Evolutionary conservation across 2,329 filamentous ascomycete species (phyloP).

Genomic region (Trichoderma simmonsii): DNA sequence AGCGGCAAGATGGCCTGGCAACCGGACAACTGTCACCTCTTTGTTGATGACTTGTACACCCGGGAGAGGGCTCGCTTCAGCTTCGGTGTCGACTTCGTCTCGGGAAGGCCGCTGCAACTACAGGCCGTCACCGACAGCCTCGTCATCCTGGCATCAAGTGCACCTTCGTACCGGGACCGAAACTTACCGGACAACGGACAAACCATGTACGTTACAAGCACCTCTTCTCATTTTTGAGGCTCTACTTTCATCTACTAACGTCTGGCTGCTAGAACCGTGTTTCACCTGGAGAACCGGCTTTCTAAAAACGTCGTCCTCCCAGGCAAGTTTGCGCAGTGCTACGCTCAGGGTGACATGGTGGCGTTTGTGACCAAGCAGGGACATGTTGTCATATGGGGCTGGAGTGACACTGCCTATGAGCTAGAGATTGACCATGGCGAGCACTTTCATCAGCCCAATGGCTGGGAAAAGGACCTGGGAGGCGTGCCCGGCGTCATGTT

Average conservation of each 20-base stretch:
- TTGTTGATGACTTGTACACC: constrained; percentile 27
- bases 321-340: constrained; percentile 19
- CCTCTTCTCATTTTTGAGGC: not conserved
- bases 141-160: constrained; percentile 22
- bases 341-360: constrained; percentile 22
- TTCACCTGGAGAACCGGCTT: constrained; percentile 20
- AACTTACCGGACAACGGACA: constrained; percentile 14
- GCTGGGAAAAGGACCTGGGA: constrained; percentile 3
- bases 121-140: constrained; percentile 24
- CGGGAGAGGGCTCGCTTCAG: constrained; percentile 23
- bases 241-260: not conserved
- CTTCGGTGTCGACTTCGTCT: constrained; percentile 21
- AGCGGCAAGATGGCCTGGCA: constrained; percentile 30
- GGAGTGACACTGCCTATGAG: constrained; percentile 22
- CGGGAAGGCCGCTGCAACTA: constrained; percentile 21
- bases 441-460: not conserved
- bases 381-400: constrained; percentile 25
- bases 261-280: constrained; percentile 22
- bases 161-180: not conserved
- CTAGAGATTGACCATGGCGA: constrained; percentile 20
- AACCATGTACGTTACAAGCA: not conserved
- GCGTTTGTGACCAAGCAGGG: constrained; percentile 25
- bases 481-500: constrained; percentile 24
- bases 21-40: constrained; percentile 19
- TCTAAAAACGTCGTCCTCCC: constrained; percentile 26